A percentile compares a stretch with the other conserved stretches of the same genome.
These are phyloP conservation scores for Lichtheimia ornata DNA, from an alignment of 371 early-diverging fungal genomes.

Conservation along the genomic window DNA sequence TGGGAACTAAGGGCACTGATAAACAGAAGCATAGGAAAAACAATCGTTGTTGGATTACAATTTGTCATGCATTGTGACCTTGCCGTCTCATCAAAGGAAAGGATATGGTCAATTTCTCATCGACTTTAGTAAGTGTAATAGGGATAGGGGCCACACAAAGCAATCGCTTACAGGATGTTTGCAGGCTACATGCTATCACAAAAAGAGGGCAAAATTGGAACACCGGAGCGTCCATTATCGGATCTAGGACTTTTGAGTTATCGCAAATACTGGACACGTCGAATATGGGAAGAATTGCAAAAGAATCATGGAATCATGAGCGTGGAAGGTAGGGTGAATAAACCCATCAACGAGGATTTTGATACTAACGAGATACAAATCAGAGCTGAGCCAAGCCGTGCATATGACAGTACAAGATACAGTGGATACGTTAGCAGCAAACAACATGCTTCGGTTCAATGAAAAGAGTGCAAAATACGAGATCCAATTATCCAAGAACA, in stretches of 20 bases:
- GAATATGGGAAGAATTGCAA: conserved; percentile 35
- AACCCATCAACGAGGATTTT: not conserved
- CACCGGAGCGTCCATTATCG: conserved; percentile 99
- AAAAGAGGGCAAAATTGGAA: conserved; percentile 86
- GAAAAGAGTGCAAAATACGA: conserved; percentile 1
- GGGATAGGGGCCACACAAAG: not conserved
- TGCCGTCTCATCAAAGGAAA: conserved; percentile 95
- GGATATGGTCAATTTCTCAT: conserved; percentile 98
- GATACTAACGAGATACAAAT: not conserved
- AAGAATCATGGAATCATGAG: conserved; percentile 36
- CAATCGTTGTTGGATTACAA: conserved; percentile 91
- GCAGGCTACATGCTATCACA: conserved; percentile 86
- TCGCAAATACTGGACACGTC: conserved; percentile 81
- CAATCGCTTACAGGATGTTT: conserved; percentile 6
- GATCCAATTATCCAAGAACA: not conserved
- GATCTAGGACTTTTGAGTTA: conserved; percentile 96
- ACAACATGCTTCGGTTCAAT: conserved; percentile 42
- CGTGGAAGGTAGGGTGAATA: conserved; percentile 36
- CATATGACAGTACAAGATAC: conserved; percentile 76
- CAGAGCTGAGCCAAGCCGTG: conserved; percentile 61
- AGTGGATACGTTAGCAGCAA: conserved; percentile 67
- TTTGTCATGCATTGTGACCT: conserved; percentile 96
- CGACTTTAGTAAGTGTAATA: conserved; percentile 77
- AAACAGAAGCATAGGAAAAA: conserved; percentile 76
- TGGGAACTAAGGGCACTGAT: too few relatives aligned